phyloP scores from a whole-genome alignment of 306 rosid species.

The Prinsepia uniflora region DNA sequence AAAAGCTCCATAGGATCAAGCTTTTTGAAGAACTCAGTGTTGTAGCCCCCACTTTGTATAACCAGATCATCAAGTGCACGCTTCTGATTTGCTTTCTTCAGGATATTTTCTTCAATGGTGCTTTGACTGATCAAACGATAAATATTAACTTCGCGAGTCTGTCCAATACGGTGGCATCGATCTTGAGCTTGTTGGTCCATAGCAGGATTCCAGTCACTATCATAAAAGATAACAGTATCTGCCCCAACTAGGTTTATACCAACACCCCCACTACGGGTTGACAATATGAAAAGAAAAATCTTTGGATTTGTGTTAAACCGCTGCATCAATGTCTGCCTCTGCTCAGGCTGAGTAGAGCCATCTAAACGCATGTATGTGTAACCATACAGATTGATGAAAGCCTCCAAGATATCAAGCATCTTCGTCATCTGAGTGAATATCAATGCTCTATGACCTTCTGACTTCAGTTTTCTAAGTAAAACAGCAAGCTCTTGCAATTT shows the following conservation, averaged over 20 bases:
- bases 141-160: conserved; percentile 96
- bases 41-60: conserved; percentile 95
- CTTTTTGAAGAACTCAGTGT: conserved; percentile 93
- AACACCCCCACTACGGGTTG: conserved; percentile 99
- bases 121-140: conserved; percentile 91
- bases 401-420: conserved; percentile 96
- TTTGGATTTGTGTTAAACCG: conserved; percentile 95
- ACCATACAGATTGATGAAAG: conserved; percentile 93
- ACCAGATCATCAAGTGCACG: conserved; percentile 96
- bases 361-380: conserved; percentile 97
- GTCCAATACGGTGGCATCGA: conserved; percentile 98
- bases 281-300: conserved; percentile 83
- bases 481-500: conserved; percentile 80
- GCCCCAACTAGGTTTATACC: conserved; percentile 98
- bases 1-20: conserved; percentile 97
- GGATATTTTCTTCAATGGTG: conserved; percentile 94
- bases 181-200: conserved; percentile 99
- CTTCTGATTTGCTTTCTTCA: conserved; percentile 98
- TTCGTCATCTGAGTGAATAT: conserved; percentile 98
- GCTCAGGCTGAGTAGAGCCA: conserved; percentile 96
- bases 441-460: conserved; percentile 91
- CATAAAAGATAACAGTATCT: conserved; percentile 95
- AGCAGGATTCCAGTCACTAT: conserved; percentile 99
- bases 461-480: conserved; percentile 76
- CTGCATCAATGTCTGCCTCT: conserved; percentile 97